These are phyloP conservation scores for Ilyonectria destructans DNA, from an alignment of 2,329 filamentous ascomycete species.

Conservation along the genomic window DNA sequence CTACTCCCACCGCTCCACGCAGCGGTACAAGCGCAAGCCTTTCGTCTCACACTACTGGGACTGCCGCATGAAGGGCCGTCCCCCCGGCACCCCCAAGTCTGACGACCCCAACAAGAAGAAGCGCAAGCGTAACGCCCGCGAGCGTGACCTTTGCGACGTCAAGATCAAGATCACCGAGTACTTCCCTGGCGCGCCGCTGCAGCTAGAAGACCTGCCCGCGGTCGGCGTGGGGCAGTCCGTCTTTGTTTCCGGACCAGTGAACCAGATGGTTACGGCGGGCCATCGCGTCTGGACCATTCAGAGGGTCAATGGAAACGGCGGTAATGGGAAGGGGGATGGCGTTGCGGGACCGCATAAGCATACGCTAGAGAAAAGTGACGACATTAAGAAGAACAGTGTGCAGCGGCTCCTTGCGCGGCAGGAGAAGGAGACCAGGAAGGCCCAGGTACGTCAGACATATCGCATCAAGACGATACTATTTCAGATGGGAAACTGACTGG, in stretches of 20 bases:
- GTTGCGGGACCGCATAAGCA: constrained; percentile 83
- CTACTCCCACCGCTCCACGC: constrained; percentile 87
- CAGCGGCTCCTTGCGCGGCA: constrained; percentile 76
- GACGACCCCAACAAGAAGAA: constrained; percentile 88
- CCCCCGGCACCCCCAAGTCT: constrained; percentile 84
- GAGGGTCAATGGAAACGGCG: constrained; percentile 83
- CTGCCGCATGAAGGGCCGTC: constrained; percentile 85
- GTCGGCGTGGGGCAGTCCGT: constrained; percentile 20
- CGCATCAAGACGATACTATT: background rate
- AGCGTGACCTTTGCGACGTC: constrained; percentile 86
- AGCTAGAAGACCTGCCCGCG: constrained; percentile 40
- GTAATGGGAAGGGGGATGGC: constrained; percentile 80
- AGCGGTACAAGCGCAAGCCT: constrained; percentile 86
- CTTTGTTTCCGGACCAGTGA: constrained; percentile 31
- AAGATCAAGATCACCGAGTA: constrained; percentile 91
- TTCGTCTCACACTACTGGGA: constrained; percentile 90
- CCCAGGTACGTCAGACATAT: constrained; percentile 40
- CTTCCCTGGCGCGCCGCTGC: constrained; percentile 69
- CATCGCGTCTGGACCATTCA: constrained; percentile 82
- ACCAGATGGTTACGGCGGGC: constrained; percentile 53
- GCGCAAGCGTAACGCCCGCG: constrained; percentile 81
- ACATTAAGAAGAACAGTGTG: constrained; percentile 87
- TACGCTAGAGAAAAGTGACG: constrained; percentile 80
- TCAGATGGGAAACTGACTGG: background rate
- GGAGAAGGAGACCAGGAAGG: constrained; percentile 77